Base-by-base conservation (phyloP, 805 yeast genomes). In the Wickerhamiella kazuoi region DNA sequence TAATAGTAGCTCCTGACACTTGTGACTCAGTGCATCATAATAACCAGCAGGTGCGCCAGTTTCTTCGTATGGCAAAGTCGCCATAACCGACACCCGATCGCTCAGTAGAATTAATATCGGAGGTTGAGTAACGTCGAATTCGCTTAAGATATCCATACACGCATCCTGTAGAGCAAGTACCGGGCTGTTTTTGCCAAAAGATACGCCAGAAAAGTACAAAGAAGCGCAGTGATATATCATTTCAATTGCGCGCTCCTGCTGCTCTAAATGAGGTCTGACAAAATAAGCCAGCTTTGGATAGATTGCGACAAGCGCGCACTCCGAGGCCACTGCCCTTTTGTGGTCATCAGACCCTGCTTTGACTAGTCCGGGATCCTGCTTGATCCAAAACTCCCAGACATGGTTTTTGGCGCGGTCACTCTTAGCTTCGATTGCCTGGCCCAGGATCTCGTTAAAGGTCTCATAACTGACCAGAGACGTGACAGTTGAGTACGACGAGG, bases 381-480 rank as follows among this genome's bases (percentile, higher is more conserved):
- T 38, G 3, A 52, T 41, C 76, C 76, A 62, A 29, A 61, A 56
- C 9, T 45, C 44, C 56, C 62, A 54, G 0, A 53, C 34, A 30
- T 38, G 32, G 29, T 44, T 41, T 21, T 44, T 13, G 15, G 45
- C 38, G 33, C 33, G 40, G n/a, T 17, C 33, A 7, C 40, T 9
- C 21, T 19, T 38, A 41, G 6, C 26, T 20, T 18, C 24, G 21
- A 8, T 9, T 4, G 34, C 43, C 53, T 60, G 62, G 0, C 49
- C 51, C 39, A 79, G 54, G 3, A 78, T 51, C 7, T 65, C 68
- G 17, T 67, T 55, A 43, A 76, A 61, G 1, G 73, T 60, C 38
- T 68, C 65, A 51, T 76, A 79, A 2, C 79, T 67, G 3, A 67
- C 63, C 18, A 67, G 56, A 36, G 76, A 76, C 58, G 30, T 68